Conservation (phyloP, 192 early-diverging fungal genomes). For the Coemansia sp. region DNA sequence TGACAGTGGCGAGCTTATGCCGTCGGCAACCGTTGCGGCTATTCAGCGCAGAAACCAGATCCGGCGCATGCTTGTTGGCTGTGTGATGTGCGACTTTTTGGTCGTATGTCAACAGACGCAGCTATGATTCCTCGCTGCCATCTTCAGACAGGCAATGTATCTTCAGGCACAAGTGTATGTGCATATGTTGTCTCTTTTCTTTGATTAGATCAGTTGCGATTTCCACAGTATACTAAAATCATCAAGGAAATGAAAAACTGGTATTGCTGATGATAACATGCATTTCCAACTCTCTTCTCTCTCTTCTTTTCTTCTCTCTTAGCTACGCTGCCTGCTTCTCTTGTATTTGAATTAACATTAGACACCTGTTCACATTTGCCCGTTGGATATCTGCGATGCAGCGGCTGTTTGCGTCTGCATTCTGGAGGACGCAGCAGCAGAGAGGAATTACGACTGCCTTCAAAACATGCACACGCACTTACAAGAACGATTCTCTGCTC, state of each 20-base stretch:
- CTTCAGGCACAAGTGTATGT: background rate
- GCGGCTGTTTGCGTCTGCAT: slow-evolving; percentile 1
- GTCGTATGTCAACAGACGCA: slow-evolving; percentile 13
- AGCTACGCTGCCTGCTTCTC: background rate
- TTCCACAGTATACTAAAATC: too few relatives aligned
- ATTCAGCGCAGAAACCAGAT: slow-evolving; percentile 42
- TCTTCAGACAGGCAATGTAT: too few relatives aligned
- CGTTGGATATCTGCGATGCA: background rate
- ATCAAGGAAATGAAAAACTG: too few relatives aligned
- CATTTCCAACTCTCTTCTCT: too few relatives aligned
- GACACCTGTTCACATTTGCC: background rate
- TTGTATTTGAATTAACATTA: background rate
- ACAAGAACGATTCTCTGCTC: slow-evolving; percentile 26
- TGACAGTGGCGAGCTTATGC: slow-evolving; percentile 46
- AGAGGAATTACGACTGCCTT: background rate
- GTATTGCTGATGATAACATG: too few relatives aligned
- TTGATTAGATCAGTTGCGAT: too few relatives aligned
- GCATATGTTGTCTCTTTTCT: too few relatives aligned
- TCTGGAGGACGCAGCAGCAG: slow-evolving; percentile 9
- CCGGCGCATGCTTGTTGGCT: slow-evolving; percentile 40
- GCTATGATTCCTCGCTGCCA: too few relatives aligned
- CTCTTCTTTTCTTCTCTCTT: background rate
- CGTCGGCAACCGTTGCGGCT: slow-evolving; percentile 44
- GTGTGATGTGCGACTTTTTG: slow-evolving; percentile 39
- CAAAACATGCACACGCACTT: background rate